Evolutionary conservation across 352 stramenopile genomes (phyloP).

Genomic region (Phytophthora megakarya): DNA sequence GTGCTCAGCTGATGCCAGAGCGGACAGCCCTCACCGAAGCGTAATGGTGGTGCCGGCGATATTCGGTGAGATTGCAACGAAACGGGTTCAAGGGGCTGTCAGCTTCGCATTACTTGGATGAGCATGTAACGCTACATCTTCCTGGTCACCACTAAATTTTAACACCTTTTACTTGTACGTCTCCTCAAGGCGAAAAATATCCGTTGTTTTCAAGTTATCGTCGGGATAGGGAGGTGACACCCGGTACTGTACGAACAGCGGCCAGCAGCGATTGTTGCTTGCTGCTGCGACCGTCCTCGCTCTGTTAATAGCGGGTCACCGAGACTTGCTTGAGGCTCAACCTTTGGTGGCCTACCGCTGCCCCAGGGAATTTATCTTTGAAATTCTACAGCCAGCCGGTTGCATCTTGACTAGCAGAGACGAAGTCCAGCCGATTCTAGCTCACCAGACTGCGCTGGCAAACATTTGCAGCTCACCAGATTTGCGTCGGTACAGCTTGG

Average conservation of each 20-base stretch:
- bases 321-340: constrained; percentile 2
- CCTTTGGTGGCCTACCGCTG: not conserved
- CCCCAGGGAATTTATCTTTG: not conserved
- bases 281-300: constrained; percentile 15
- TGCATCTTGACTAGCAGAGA: not conserved
- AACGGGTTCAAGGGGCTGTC: constrained; percentile 6
- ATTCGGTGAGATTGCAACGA: not conserved
- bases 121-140: not conserved
- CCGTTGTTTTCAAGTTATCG: constrained; percentile 20
- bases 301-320: constrained; percentile 11
- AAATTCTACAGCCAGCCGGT: constrained; percentile 16
- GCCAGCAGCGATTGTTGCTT: constrained; percentile 15
- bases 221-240: constrained; percentile 17
- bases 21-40: not conserved
- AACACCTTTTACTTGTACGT: no score
- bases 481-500: constrained; percentile 13
- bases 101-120: not conserved
- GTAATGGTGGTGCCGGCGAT: constrained; percentile 1
- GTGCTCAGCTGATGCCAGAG: not conserved
- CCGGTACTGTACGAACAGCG: constrained; percentile 13
- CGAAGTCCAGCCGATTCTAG: constrained; percentile 3
- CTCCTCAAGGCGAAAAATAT: constrained; percentile 17
- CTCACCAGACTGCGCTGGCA: constrained; percentile 8
- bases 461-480: constrained; percentile 20
- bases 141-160: not conserved